Evolutionary conservation across 805 yeast genomes (phyloP), one percentile per base, ranked within the genome.

Genomic region (Saccharomycopsis schoenii): DNA sequence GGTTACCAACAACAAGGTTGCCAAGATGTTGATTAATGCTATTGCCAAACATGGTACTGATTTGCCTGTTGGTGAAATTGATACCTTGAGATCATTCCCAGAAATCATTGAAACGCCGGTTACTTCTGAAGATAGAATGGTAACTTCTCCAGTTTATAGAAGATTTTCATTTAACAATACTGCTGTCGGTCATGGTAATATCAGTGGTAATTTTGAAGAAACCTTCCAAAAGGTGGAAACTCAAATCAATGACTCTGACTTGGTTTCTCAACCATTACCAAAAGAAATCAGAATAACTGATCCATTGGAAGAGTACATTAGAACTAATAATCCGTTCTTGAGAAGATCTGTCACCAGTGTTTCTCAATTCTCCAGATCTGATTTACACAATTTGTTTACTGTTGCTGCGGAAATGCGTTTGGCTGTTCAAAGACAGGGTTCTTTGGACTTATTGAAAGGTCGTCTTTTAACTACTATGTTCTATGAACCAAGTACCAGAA

Each of bases 401-500:
- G 96, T 94, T 69, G 99, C 99, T 50, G 97, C 93, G 78, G 98
- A 96, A 76, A 86, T 94, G 91, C 84, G 97, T 74, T 82, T 94
- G 66, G 93, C 94, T 55, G 99, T 94, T 63, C 97, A 93, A 77
- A 88, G 98, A 77, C 88, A 86, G 70, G 99, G 99, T 69, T 96
- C 90, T 60, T 78, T 94, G 71, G 97, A 93, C 73, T 75, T 94
- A 64, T 82, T 94, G 77, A 83, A 86, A 73, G 97, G 98, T 63
- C 85, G 96, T 69, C 84, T 94, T 60, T 80, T 94, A 70, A 89
- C 97, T 56, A 96, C 98, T 11, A 86, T 94, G 79, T 94, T 94
- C 80, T 94, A 91, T 74, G 99, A 94, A 78, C 99, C 99, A 67
- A 90, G 97, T 5, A 96, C 99, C 47, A 84, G 99, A 77, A 94